Percentiles rank a stretch among this genome's conserved stretches.
Conservation (phyloP, 2,329 filamentous ascomycete genomes). For the Escovopsis weberi region DNA sequence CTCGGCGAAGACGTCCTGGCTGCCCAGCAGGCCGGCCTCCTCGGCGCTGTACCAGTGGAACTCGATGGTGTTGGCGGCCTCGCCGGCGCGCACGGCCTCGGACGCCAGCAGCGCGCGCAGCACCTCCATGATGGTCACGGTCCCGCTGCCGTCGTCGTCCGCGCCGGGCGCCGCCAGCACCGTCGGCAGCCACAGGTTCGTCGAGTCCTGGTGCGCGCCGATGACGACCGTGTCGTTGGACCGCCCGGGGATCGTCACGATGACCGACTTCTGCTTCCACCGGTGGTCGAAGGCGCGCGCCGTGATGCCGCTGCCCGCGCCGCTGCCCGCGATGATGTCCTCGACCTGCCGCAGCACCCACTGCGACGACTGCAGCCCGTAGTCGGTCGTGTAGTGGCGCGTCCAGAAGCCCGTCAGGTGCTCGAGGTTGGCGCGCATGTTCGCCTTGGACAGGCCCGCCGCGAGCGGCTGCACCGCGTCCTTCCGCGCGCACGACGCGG, state of each 20-base stretch:
- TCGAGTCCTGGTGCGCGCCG: constrained; percentile 87
- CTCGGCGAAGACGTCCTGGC: constrained; percentile 72
- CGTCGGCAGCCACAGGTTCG: constrained; percentile 80
- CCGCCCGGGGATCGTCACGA: constrained; percentile 79
- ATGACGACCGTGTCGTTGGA: constrained; percentile 76
- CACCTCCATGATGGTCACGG: constrained; percentile 87
- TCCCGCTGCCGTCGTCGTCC: constrained; percentile 89
- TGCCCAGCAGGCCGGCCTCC: constrained; percentile 75
- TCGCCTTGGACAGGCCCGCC: constrained; percentile 53
- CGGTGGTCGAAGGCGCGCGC: constrained; percentile 64
- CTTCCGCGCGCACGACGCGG: constrained; percentile 49
- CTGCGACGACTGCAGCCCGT: constrained; percentile 69
- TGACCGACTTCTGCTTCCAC: constrained; percentile 84
- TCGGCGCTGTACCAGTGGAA: constrained; percentile 96
- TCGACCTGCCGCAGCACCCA: constrained; percentile 73
- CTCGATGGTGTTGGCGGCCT: constrained; percentile 74
- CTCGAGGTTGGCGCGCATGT: constrained; percentile 66
- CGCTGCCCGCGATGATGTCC: constrained; percentile 54
- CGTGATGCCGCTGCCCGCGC: constrained; percentile 48
- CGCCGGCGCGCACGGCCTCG: constrained; percentile 53
- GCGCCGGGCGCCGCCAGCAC: constrained; percentile 77
- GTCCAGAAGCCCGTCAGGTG: constrained; percentile 69
- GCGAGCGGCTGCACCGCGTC: constrained; percentile 53
- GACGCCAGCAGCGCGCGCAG: constrained; percentile 66
- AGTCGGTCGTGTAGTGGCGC: constrained; percentile 65